Evolutionary conservation across 2,329 filamentous ascomycete genomes (phyloP).

Genomic region (Clonostachys rhizophaga): DNA sequence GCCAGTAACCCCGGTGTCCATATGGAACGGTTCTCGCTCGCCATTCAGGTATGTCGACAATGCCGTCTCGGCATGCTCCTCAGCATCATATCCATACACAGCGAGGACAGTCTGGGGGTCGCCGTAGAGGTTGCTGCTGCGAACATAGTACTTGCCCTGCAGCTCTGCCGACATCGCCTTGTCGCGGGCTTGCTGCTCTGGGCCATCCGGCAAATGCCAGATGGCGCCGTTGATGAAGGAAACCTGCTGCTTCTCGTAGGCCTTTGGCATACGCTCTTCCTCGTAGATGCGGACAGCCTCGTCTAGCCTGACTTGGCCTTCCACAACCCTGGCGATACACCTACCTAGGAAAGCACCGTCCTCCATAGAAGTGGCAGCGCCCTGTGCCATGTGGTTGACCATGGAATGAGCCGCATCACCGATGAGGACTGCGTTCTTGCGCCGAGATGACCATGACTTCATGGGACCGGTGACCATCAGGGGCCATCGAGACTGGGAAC

Average conservation of each 20-base stretch:
- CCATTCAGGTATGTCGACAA: neutral
- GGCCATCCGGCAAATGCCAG: slow-evolving; percentile 5
- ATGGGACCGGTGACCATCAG: neutral
- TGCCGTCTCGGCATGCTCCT: neutral
- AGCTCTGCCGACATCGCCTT: neutral
- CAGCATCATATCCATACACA: neutral
- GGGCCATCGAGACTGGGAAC: neutral
- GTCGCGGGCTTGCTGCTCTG: slow-evolving; percentile 2
- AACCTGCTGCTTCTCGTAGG: neutral
- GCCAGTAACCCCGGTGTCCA: neutral
- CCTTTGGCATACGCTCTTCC: slow-evolving; percentile 1
- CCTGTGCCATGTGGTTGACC: slow-evolving; percentile 7
- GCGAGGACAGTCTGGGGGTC: neutral
- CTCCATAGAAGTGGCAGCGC: slow-evolving; percentile 4
- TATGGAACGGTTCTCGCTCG: neutral
- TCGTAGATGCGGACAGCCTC: neutral
- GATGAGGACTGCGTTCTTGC: slow-evolving; percentile 6
- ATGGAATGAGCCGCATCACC: slow-evolving; percentile 16
- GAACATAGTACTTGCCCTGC: neutral
- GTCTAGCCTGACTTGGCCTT: neutral
- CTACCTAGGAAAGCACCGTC: slow-evolving; percentile 3
- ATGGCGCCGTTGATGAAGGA: slow-evolving; percentile 1
- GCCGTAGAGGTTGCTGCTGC: neutral
- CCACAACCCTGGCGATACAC: neutral
- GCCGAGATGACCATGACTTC: neutral